Percentiles rank a stretch among this genome's conserved stretches.
phyloP scores from a whole-genome alignment of 106 monocot genomes.

The Allium cepa region DNA sequence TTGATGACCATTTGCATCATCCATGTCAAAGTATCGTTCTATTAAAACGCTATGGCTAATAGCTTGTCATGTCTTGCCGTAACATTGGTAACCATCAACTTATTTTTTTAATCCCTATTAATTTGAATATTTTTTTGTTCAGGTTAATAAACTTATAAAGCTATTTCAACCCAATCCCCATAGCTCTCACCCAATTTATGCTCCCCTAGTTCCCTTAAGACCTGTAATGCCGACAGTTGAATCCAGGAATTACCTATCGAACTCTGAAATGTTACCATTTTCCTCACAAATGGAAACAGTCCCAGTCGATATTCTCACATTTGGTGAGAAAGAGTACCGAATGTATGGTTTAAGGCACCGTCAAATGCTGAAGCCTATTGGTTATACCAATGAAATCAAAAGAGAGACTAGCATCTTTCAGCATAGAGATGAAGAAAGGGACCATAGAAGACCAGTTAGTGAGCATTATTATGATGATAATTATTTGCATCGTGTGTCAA shows the following conservation, averaged over 20 bases:
- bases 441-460: not conserved
- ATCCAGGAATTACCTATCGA: not conserved
- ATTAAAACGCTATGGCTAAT: no score
- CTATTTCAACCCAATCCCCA: conserved; percentile 4
- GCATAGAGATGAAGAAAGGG: not conserved
- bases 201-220: not conserved
- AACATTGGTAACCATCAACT: no score
- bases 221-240: conserved; percentile 2
- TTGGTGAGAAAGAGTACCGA: conserved; percentile 15
- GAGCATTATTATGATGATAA: not conserved
- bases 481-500: not conserved
- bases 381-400: not conserved
- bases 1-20: no score
- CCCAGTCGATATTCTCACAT: conserved; percentile 4
- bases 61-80: no score
- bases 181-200: not conserved
- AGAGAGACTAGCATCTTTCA: not conserved
- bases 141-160: conserved; percentile 13
- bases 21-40: no score
- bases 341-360: conserved; percentile 9
- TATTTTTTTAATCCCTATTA: no score
- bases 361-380: not conserved
- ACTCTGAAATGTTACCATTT: no score
- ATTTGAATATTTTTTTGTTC: not conserved
- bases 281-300: conserved; percentile 3